Evolutionary conservation across 2,329 filamentous ascomycete genomes (phyloP), one percentile per base, ranked within the genome.

Genomic region (Trichoderma sp.): DNA sequence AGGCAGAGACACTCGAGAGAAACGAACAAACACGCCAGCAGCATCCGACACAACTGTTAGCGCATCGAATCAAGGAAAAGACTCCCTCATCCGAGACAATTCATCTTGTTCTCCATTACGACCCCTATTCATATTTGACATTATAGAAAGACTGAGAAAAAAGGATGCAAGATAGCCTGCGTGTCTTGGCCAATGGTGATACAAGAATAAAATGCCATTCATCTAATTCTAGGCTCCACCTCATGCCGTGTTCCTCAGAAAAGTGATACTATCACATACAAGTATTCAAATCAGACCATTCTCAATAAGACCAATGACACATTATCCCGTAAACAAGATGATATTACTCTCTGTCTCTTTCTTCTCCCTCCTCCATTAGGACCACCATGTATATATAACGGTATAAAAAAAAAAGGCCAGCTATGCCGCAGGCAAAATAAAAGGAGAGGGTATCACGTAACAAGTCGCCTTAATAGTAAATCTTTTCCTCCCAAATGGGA

Each of bases 401-500:
- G 28, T 56, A 26, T 43, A 52, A 24, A 59, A 55, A 54, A 52
- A 43, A 18, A 21, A 60, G 28, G 49, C 37, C 54, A 58, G 43
- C 26, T 18, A 34, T 28, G 34, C 30, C 13, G 46, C 52, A 67
- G 32, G 55, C 64, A 56, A 14, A 66, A 43, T 26, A 14, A 52
- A 64, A 30, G 16, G 21, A 55, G 37, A 59, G 70, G 71, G 71
- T 73, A 72, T 72, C 72, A 70, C 68, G 34, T 60, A 59, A 21
- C n/a, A 55, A 49, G 21, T 60, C 63, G 56, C 71, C 74, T 49
- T 81, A 83, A 73, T 83, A 83, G 69, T 81, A 79, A 71, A 81
- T 73, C 79, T 83, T 83, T 75, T 83, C 81, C 8, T 75, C 77
- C 77, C 80, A 82, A 63, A 83, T 81, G 2, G 81, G 81, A 59